These are phyloP conservation scores for Eruca vesicaria DNA, from an alignment of 441 rosid species.

Conservation along the genomic window DNA sequence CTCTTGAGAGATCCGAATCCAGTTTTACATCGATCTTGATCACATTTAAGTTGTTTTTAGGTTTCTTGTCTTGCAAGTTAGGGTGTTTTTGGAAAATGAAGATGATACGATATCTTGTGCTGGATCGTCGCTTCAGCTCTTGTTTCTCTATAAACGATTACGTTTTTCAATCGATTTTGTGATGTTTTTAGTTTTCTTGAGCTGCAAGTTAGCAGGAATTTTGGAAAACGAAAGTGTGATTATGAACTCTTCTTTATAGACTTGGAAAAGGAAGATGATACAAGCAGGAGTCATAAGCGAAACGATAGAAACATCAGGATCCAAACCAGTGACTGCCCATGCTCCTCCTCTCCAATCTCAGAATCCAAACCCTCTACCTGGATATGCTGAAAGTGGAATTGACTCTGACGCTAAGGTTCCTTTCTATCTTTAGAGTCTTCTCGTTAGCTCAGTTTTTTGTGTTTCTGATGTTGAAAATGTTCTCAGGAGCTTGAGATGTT, in stretches of 20 bases:
- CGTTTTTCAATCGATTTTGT: not conserved
- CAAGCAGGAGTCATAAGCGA: slow-evolving; percentile 11
- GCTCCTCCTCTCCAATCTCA: not conserved
- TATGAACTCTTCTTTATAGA: not conserved
- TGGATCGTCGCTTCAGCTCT: not conserved
- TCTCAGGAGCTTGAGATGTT: no score
- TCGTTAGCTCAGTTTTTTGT: no score
- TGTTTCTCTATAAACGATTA: not conserved
- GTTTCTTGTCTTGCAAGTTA: not conserved
- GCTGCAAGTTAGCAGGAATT: no score
- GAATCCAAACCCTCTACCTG: not conserved
- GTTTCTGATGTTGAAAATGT: no score
- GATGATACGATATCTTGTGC: not conserved
- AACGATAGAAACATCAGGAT: not conserved
- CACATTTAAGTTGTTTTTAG: no score
- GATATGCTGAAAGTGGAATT: not conserved
- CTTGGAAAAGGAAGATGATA: slow-evolving; percentile 20
- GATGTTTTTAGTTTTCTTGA: no score
- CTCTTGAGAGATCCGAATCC: not conserved
- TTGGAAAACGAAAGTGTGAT: not conserved
- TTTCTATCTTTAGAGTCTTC: not conserved
- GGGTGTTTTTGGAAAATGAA: not conserved
- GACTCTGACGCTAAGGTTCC: not conserved
- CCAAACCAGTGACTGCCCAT: not conserved
- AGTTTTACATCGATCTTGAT: not conserved